Conservation (phyloP, 2,329 filamentous ascomycete species). For the Microdochium nivale region DNA sequence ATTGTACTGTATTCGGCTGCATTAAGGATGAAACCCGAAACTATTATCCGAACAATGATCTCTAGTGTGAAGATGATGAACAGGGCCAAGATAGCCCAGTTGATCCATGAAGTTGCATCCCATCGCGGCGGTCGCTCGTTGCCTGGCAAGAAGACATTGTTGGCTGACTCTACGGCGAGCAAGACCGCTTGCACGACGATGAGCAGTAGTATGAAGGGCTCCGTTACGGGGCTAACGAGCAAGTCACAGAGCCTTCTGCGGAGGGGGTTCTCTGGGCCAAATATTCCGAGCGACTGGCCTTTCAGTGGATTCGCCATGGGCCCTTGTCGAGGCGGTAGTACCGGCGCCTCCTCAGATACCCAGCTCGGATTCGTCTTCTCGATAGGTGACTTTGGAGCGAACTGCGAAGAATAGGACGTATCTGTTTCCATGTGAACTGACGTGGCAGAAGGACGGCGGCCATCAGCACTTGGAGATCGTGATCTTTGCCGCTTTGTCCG, state of each 20-base stretch:
- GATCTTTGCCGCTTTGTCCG: slow-evolving; percentile 54
- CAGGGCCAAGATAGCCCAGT: slow-evolving; percentile 73
- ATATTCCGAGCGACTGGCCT: slow-evolving; percentile 79
- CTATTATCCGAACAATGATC: slow-evolving; percentile 72
- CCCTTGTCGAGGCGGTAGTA: slow-evolving; percentile 21
- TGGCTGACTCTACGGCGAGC: slow-evolving; percentile 74
- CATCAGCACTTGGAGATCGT: slow-evolving; percentile 44
- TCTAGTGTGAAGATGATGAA: slow-evolving; percentile 90
- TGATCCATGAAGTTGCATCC: slow-evolving; percentile 55
- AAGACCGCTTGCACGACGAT: slow-evolving; percentile 84
- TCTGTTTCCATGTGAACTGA: slow-evolving; percentile 34
- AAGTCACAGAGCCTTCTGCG: slow-evolving; percentile 71
- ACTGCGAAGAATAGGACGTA: slow-evolving; percentile 43
- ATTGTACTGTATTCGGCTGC: slow-evolving; percentile 87
- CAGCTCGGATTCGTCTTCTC: slow-evolving; percentile 36
- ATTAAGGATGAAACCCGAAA: slow-evolving; percentile 89
- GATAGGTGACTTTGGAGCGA: slow-evolving; percentile 27
- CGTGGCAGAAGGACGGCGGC: slow-evolving; percentile 34
- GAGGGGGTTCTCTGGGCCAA: slow-evolving; percentile 68
- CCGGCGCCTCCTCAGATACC: slow-evolving; percentile 16
- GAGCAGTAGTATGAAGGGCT: slow-evolving; percentile 76
- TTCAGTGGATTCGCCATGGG: slow-evolving; percentile 66
- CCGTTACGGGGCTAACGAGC: slow-evolving; percentile 76
- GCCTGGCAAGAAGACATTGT: slow-evolving; percentile 57
- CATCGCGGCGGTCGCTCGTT: slow-evolving; percentile 54